phyloP scores from a whole-genome alignment of 2,329 filamentous ascomycete genomes.

The Microsporum canis region DNA sequence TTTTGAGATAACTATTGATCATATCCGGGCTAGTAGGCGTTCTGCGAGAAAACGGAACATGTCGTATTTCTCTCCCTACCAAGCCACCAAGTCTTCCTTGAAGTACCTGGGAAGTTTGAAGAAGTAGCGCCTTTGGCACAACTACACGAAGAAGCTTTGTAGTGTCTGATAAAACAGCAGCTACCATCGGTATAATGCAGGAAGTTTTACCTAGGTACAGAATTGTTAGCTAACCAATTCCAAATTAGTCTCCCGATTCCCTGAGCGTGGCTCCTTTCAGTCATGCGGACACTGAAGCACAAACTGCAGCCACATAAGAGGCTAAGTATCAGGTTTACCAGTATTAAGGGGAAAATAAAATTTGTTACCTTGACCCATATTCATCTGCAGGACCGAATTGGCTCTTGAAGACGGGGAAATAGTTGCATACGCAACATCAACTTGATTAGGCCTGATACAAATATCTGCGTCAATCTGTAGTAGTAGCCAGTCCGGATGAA shows the following conservation, averaged over 20 bases:
- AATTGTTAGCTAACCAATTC: not conserved
- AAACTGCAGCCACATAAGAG: not conserved
- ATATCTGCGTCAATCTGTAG: constrained; percentile 56
- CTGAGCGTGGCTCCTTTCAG: not conserved
- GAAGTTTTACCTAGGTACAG: constrained; percentile 44
- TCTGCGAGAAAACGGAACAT: constrained; percentile 49
- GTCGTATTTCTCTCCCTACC: constrained; percentile 43
- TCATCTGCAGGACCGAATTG: constrained; percentile 54
- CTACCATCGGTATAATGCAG: constrained; percentile 57
- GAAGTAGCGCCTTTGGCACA: constrained; percentile 49
- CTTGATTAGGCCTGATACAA: constrained; percentile 50
- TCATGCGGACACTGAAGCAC: no score
- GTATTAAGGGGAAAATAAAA: no score
- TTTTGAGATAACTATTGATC: constrained; percentile 24
- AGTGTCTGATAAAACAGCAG: constrained; percentile 42
- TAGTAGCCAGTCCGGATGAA: constrained; percentile 52
- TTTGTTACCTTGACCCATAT: constrained; percentile 52
- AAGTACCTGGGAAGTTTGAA: constrained; percentile 50
- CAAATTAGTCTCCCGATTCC: not conserved
- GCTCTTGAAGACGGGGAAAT: constrained; percentile 41
- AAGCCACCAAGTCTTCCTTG: constrained; percentile 46
- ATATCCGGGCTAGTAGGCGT: constrained; percentile 21
- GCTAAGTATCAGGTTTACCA: not conserved
- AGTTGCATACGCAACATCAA: constrained; percentile 51
- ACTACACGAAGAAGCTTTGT: constrained; percentile 44